phyloP scores from a whole-genome alignment of 306 rosid genomes.

The Sindora glabra region DNA sequence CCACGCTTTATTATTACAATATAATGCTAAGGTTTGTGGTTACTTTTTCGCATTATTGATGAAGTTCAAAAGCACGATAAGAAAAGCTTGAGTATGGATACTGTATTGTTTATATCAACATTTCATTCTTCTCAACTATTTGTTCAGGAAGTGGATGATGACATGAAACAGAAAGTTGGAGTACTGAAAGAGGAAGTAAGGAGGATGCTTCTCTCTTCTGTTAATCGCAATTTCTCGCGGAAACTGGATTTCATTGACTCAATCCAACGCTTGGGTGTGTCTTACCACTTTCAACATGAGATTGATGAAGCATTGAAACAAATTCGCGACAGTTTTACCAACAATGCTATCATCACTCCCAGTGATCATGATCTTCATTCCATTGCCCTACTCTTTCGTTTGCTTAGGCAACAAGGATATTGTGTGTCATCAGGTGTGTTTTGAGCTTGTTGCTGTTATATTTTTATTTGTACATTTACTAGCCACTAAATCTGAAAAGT shows the following conservation, averaged over 20 bases:
- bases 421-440: not conserved
- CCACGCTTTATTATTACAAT: no score
- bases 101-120: no score
- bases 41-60: no score
- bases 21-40: no score
- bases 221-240: not conserved
- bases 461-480: no score
- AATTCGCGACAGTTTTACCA: not conserved
- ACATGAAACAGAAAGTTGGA: not conserved
- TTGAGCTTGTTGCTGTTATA: no score
- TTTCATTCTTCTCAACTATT: no score
- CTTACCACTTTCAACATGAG: slow-evolving; percentile 22
- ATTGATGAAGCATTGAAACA: not conserved
- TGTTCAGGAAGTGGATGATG: not conserved
- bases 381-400: slow-evolving; percentile 20
- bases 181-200: slow-evolving; percentile 17
- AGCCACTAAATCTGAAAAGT: no score
- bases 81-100: no score
- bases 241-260: slow-evolving; percentile 8
- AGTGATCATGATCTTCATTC: not conserved
- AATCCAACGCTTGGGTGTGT: slow-evolving; percentile 23
- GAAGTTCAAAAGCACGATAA: no score
- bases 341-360: no score
- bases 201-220: not conserved
- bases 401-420: not conserved